Evolutionary conservation across 805 yeast species (phyloP).

Genomic region (Candida hispaniensis): DNA sequence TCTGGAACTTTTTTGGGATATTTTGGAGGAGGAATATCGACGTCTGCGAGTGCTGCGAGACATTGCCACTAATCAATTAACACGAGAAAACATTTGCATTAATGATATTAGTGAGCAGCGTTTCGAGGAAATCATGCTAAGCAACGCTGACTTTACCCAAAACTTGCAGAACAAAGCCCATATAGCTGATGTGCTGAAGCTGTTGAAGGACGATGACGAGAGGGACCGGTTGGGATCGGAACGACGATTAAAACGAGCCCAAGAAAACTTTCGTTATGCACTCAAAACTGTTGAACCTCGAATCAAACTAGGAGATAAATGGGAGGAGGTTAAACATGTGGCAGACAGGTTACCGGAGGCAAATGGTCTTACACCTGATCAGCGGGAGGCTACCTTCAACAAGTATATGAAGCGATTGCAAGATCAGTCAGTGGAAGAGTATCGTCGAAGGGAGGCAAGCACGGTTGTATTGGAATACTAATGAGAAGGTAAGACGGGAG

Average conservation of each 20-base stretch:
- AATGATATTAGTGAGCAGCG: slow-evolving; percentile 20
- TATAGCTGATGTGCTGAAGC: slow-evolving; percentile 1
- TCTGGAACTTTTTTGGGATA: slow-evolving; percentile 64
- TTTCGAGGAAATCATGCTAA: slow-evolving; percentile 21
- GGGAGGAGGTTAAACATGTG: slow-evolving; percentile 31
- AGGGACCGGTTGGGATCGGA: slow-evolving; percentile 24
- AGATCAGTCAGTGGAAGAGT: slow-evolving; percentile 23
- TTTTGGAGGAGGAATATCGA: slow-evolving; percentile 51
- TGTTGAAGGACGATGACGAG: slow-evolving; percentile 20
- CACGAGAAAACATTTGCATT: slow-evolving; percentile 17
- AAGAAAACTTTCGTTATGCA: slow-evolving; percentile 26
- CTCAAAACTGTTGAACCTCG: slow-evolving; percentile 28
- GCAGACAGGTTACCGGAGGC: slow-evolving; percentile 30
- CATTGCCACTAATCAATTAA: slow-evolving; percentile 22
- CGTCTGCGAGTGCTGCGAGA: slow-evolving; percentile 49
- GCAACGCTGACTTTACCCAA: slow-evolving; percentile 16
- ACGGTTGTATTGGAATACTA: no score
- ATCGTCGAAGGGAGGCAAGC: no score
- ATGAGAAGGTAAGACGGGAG: no score
- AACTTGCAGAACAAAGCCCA: slow-evolving; percentile 10
- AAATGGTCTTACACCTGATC: slow-evolving; percentile 30
- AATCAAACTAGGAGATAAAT: slow-evolving; percentile 26
- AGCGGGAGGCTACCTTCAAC: slow-evolving; percentile 27
- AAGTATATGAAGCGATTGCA: slow-evolving; percentile 26
- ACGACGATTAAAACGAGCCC: slow-evolving; percentile 24